Conservation (phyloP, 345 rosid species). For the Aethionema arabicum region DNA sequence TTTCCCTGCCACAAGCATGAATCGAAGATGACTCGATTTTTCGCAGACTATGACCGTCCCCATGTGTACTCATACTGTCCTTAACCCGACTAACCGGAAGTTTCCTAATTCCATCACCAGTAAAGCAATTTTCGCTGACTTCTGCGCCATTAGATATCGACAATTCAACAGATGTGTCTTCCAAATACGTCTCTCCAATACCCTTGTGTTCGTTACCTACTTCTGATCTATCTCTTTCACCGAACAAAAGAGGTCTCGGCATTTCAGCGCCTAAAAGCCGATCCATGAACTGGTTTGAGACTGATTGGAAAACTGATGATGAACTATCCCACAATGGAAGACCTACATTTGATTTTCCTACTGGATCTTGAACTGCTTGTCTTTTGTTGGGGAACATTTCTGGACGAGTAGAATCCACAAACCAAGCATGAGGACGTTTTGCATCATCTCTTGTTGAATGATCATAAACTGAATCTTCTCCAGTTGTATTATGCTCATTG, state of each 20-base stretch:
- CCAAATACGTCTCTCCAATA: conserved; percentile 41
- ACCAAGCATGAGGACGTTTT: conserved; percentile 78
- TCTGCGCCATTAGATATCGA: conserved; percentile 61
- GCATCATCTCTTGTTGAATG: conserved; percentile 55
- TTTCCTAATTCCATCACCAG: conserved; percentile 58
- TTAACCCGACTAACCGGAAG: conserved; percentile 64
- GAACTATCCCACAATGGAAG: conserved; percentile 63
- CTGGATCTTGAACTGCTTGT: conserved; percentile 57
- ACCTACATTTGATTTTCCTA: conserved; percentile 37
- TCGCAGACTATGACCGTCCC: conserved; percentile 42
- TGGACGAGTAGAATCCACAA: conserved; percentile 55
- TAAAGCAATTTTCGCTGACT: conserved; percentile 53
- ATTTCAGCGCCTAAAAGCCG: conserved; percentile 65
- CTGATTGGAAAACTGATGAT: conserved; percentile 56
- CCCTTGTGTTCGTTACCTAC: conserved; percentile 42
- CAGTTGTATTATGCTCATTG: conserved; percentile 40
- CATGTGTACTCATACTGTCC: conserved; percentile 48
- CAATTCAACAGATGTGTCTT: conserved; percentile 55
- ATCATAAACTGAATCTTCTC: conserved; percentile 54
- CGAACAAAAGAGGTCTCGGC: conserved; percentile 51
- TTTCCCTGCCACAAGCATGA: conserved; percentile 44
- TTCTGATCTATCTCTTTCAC: conserved; percentile 48
- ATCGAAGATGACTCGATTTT: conserved; percentile 41
- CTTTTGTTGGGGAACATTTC: conserved; percentile 77
- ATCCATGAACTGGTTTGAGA: conserved; percentile 61